Base-by-base conservation (phyloP, 139 green algal genomes). In the Ettlia oleoabundans region DNA sequence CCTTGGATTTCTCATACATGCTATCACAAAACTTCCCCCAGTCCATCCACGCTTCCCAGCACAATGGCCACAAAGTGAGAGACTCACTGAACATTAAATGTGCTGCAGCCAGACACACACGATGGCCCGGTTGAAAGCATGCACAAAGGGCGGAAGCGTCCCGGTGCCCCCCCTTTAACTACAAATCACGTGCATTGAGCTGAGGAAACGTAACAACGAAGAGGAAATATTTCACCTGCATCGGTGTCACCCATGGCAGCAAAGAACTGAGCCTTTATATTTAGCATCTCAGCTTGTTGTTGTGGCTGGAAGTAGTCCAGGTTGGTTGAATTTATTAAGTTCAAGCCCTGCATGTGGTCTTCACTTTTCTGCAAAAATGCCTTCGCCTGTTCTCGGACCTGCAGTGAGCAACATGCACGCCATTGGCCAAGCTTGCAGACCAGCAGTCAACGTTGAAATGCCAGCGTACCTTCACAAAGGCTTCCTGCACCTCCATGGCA, bases 401-500 rank as follows among this genome's bases (percentile, higher is more conserved):
- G 62, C 21, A 35, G 21, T n/a, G 24, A 33, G 22, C 43, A 30
- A 24, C 19, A 5, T 40, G 0, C 30, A 55, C 41, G 58, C 47
- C 10, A 4, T 76, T 40, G 62, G 26, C 89, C n/a, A n/a, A n/a
- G n/a, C n/a, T n/a, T n/a, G n/a, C n/a, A n/a, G n/a, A n/a, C n/a
- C n/a, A n/a, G n/a, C n/a, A n/a, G n/a, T n/a, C n/a, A n/a, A n/a
- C n/a, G n/a, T n/a, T n/a, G n/a, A n/a, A n/a, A n/a, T n/a, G n/a
- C n/a, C n/a, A n/a, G n/a, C n/a, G 85, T 79, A 98, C 98, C 89
- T 99, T 99, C 21, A 96, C 88, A 88, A 99, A 99, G 19, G 97
- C 97, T 82, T 99, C 96, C 87, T 98, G 93, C 66, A 99, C 95
- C 81, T 99, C 97, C 95, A 99, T 99, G 38, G 94, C 93, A 73